Percentiles rank a stretch among this genome's conserved stretches.
Conservation (phyloP, 2,329 filamentous ascomycete species). For the Rhynchosporium agropyri region DNA sequence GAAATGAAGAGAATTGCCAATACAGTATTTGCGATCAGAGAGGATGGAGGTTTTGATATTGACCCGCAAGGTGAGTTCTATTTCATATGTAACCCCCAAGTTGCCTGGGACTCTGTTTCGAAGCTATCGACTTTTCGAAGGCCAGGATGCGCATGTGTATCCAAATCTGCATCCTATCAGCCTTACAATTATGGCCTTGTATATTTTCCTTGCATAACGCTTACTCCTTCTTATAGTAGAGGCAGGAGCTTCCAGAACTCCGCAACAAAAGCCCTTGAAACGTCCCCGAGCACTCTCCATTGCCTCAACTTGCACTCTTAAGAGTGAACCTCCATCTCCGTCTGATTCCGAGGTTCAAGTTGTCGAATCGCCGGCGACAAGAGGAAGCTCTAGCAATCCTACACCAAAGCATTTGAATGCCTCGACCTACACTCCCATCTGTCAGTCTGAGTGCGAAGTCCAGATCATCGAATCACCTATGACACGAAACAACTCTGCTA, state of each 20-base stretch:
- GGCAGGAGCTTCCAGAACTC: background rate
- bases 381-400: no score
- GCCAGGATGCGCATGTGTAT: background rate
- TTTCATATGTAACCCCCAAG: background rate
- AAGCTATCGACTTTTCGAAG: background rate
- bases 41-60: background rate
- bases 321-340: background rate
- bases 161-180: background rate
- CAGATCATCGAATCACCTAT: background rate
- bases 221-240: background rate
- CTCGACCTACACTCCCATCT: no score
- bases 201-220: background rate
- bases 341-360: background rate
- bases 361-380: background rate
- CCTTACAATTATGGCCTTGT: background rate
- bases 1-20: background rate
- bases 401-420: no score
- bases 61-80: background rate
- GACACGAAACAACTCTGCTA: background rate
- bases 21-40: slow-evolving; percentile 5
- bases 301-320: slow-evolving; percentile 9
- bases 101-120: background rate
- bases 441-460: background rate
- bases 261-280: background rate
- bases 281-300: slow-evolving; percentile 8